Base-by-base conservation (phyloP, 2,329 filamentous ascomycete genomes). In the Pleomassaria siparia region DNA sequence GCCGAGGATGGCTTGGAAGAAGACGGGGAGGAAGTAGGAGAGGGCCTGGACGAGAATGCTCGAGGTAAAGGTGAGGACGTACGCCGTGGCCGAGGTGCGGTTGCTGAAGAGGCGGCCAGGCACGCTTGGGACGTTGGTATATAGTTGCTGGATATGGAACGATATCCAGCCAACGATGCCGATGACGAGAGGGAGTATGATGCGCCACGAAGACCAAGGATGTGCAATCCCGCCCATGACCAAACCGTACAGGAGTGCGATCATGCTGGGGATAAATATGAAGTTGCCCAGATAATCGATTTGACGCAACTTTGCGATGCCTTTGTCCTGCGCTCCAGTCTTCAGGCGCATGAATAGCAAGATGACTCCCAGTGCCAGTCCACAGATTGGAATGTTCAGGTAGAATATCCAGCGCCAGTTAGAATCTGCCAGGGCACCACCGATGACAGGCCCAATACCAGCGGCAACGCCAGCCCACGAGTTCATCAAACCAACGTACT, bases 401-500 rank as follows among this genome's bases (percentile, higher is more conserved):
- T 59, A 67, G 51, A 80, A 79, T 5, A 72, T 62, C 71, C 72
- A 77, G 11, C 70, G 56, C 75, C 74, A 78, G 2, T 67, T 69
- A 9, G 46, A 21, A 8, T 61, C 35, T 15, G 48, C 56, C 18
- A 63, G 56, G 0, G 44, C 48, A 1, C 53, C 56, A 6, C 55
- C 58, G 2, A 60, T 24, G 2, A 57, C 21, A 2, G 59, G 59
- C 3, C 58, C 59, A 4, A 56, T 3, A 11, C 47, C 39, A 2
- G 56, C 30, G 4, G 50, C 53, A 2, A 53, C 39, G 10, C 44
- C 49, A 9, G 36, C 22, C 13, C 40, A 40, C 2, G 54, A 42
- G 16, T 54, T 32, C 6, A 58, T 40, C 12, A 52, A 35, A 10
- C 54, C 51, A 10, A 58, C 32, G 51, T 67, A 77, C 24, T 70